Conservation (phyloP, 352 stramenopile genomes). For the Globisporangium apiculatum region DNA sequence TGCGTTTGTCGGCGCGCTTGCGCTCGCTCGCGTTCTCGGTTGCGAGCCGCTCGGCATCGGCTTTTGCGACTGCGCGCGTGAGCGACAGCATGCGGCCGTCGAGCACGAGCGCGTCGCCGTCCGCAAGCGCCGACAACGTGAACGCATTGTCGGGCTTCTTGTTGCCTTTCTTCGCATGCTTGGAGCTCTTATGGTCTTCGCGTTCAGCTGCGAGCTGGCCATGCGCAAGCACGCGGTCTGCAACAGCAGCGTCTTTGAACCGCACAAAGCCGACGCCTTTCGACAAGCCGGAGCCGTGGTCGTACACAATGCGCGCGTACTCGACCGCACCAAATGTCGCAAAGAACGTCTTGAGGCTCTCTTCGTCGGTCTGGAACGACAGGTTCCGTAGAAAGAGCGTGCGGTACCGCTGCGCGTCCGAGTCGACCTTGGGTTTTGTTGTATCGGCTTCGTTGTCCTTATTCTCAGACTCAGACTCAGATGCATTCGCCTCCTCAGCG, state of each 20-base stretch:
- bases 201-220: constrained; percentile 29
- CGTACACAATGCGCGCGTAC: constrained; percentile 76
- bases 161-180: constrained; percentile 44
- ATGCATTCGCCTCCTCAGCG: constrained; percentile 20
- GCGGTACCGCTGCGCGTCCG: constrained; percentile 68
- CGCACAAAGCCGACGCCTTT: constrained; percentile 84
- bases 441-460: constrained; percentile 25
- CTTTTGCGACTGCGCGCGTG: constrained; percentile 65
- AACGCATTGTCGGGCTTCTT: constrained; percentile 49
- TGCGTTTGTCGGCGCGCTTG: constrained; percentile 90
- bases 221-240: constrained; percentile 46
- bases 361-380: constrained; percentile 78
- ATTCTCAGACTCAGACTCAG: constrained; percentile 17
- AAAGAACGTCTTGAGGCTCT: constrained; percentile 66
- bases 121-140: constrained; percentile 54
- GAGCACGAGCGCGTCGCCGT: constrained; percentile 65
- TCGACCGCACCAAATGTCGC: constrained; percentile 64
- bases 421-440: constrained; percentile 42
- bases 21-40: constrained; percentile 47
- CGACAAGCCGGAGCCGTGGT: constrained; percentile 71
- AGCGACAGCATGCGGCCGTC: constrained; percentile 71
- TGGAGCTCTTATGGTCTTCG: constrained; percentile 33
- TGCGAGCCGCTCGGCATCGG: constrained; percentile 53
- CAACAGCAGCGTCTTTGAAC: constrained; percentile 51
- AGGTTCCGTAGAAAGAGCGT: constrained; percentile 83